phyloP scores from a whole-genome alignment of 2,329 filamentous ascomycete genomes.

The Aspergillus awamori region DNA sequence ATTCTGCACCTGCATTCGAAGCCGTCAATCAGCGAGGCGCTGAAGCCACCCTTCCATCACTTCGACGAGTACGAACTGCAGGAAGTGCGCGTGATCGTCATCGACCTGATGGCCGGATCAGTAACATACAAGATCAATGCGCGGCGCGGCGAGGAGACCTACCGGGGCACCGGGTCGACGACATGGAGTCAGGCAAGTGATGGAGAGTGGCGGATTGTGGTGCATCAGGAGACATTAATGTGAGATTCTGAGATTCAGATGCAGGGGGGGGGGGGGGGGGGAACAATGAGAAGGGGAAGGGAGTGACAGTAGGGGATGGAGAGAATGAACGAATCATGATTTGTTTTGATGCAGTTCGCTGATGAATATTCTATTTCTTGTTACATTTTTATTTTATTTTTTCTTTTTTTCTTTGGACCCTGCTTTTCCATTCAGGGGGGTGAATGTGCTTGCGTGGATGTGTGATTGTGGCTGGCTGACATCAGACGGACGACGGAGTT shows the following conservation, averaged over 20 bases:
- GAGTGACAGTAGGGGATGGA: too few species aligned
- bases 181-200: conserved; percentile 44
- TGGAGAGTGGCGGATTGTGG: conserved; percentile 41
- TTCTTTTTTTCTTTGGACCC: too few species aligned
- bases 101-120: conserved; percentile 41
- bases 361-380: too few species aligned
- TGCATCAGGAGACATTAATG: conserved; percentile 39
- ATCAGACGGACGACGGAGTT: too few species aligned
- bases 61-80: conserved; percentile 32
- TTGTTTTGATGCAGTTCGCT: too few species aligned
- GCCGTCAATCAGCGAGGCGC: conserved; percentile 24
- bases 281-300: too few species aligned
- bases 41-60: conserved; percentile 39
- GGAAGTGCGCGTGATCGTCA: conserved; percentile 32
- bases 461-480: too few species aligned
- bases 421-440: too few species aligned
- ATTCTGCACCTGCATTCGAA: conserved; percentile 38
- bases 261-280: neutral
- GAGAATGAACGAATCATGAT: too few species aligned
- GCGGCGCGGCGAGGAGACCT: conserved; percentile 28
- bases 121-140: conserved; percentile 40
- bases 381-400: too few species aligned
- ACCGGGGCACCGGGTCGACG: conserved; percentile 34
- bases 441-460: too few species aligned
- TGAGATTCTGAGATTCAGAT: neutral